These are phyloP conservation scores for Apiotrichum laibachii DNA, from an alignment of 1,284 basidiomycete genomes.

Conservation along the genomic window DNA sequence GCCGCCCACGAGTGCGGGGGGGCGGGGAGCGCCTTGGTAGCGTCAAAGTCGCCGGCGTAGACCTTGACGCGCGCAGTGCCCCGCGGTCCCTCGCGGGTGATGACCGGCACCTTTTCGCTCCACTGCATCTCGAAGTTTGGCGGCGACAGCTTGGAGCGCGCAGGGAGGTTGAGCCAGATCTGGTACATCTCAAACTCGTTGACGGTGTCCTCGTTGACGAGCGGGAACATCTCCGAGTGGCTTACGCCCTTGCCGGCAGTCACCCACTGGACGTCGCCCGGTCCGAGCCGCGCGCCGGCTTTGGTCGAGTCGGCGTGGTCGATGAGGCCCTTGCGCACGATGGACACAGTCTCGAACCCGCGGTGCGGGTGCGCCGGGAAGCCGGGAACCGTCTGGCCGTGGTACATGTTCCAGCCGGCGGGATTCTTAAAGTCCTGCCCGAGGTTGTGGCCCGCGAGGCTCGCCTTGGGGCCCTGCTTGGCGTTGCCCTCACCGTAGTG, in stretches of 20 bases:
- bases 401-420: constrained; percentile 17
- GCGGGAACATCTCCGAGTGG: constrained; percentile 19
- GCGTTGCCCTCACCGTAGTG: constrained; percentile 8
- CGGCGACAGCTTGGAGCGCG: constrained; percentile 5
- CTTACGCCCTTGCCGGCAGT: constrained; percentile 15
- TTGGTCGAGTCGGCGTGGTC: constrained; percentile 17
- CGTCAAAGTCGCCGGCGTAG: constrained; percentile 9
- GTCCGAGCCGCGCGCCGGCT: constrained; percentile 11
- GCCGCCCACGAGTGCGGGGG: constrained; percentile 10
- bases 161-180: constrained; percentile 19
- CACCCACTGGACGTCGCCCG: constrained; percentile 21
- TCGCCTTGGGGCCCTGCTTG: constrained; percentile 6
- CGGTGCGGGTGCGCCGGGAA: constrained; percentile 18
- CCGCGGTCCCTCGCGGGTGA: constrained; percentile 2
- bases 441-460: constrained; percentile 10
- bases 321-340: constrained; percentile 11
- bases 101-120: constrained; percentile 11
- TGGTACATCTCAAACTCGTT: constrained; percentile 19
- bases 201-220: constrained; percentile 1
- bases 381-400: constrained; percentile 12
- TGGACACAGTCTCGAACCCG: constrained; percentile 14
- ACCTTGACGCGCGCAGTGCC: constrained; percentile 8
- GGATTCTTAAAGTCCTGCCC: constrained; percentile 13
- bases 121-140: constrained; percentile 20
- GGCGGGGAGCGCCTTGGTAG: constrained; percentile 1